Conservation (phyloP, 306 rosid genomes). For the Pueraria montana region DNA sequence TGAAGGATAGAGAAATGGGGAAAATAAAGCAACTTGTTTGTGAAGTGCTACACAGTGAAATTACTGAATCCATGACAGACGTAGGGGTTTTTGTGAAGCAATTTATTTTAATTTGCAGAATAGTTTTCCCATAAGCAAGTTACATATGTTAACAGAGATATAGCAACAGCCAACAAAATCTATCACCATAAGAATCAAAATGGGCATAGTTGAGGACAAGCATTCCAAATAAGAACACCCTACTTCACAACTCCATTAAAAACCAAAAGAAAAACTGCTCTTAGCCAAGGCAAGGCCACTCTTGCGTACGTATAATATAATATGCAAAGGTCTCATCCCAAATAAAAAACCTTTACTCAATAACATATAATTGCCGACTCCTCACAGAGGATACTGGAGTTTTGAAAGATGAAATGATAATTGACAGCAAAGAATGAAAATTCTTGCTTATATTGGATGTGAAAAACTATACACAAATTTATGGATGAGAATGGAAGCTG, state of each 20-base stretch:
- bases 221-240: constrained; percentile 19
- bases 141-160: background rate
- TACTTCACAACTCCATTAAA: background rate
- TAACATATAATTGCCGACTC: constrained; percentile 40
- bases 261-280: background rate
- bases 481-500: constrained; percentile 40
- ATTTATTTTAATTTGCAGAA: background rate
- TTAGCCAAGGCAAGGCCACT: constrained; percentile 19
- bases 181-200: constrained; percentile 15
- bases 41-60: background rate
- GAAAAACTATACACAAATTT: constrained; percentile 73
- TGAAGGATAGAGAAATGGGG: background rate
- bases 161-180: background rate
- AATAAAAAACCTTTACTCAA: constrained; percentile 1
- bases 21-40: too few relatives aligned
- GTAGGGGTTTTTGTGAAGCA: background rate
- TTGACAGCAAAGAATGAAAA: constrained; percentile 66
- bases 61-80: background rate
- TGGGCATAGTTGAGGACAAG: constrained; percentile 22
- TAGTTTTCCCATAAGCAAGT: background rate
- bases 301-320: constrained; percentile 22
- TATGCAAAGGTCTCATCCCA: constrained; percentile 31
- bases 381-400: constrained; percentile 37
- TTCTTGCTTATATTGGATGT: constrained; percentile 54
- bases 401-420: constrained; percentile 50